Evolutionary conservation across 2,329 filamentous ascomycete species (phyloP), one percentile per base, ranked within the genome.

Genomic region (Pleoardoris graminearum): DNA sequence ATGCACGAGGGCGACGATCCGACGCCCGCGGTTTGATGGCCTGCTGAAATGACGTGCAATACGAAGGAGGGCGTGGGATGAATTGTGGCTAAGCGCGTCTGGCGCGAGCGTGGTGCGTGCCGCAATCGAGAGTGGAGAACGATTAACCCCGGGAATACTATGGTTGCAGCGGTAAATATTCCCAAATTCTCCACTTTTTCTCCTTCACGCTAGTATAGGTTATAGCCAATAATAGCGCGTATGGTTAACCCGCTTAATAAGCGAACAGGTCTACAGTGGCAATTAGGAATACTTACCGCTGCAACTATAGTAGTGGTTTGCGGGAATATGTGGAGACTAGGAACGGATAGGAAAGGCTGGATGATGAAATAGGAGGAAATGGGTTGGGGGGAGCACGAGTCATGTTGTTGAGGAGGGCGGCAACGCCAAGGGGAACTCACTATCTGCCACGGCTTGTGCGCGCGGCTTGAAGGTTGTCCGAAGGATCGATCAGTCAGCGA

Each of bases 1-100:
- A 16, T 17, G 33, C 30, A 19, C 19, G 29, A 35, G 8, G 30
- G 36, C 10, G 44, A 37, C 30, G 44, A 47, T 47, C 44, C 11
- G 22, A 38, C 44, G 23, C 16, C 44, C 33, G 21, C 33, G 44
- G 44, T 47, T 25, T 47, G 44, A 47, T 47, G 14, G 33, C 29
- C 6, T 25, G 16, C 30, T 17, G 30, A 25, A 16, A 44, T 32
- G 43, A 46, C 14, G 2, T 29, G 33, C 44, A 37, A 14, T 37
- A 27, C 17, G 10, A 29, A 37, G 44, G 33, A 27, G 7, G 32
- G 44, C 44, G 44, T 47, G 44, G n/a, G 44, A 38, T 47, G 44
- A 19, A 27, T 10, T 46, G 21, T 22, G 17, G 43, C 32, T 47
- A 37, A 47, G 43, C 43, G 43, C 43, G 44, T n/a, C 33, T 38